Evolutionary conservation across 2,329 filamentous ascomycete species (phyloP).

Genomic region (Lecanosticta acicola): DNA sequence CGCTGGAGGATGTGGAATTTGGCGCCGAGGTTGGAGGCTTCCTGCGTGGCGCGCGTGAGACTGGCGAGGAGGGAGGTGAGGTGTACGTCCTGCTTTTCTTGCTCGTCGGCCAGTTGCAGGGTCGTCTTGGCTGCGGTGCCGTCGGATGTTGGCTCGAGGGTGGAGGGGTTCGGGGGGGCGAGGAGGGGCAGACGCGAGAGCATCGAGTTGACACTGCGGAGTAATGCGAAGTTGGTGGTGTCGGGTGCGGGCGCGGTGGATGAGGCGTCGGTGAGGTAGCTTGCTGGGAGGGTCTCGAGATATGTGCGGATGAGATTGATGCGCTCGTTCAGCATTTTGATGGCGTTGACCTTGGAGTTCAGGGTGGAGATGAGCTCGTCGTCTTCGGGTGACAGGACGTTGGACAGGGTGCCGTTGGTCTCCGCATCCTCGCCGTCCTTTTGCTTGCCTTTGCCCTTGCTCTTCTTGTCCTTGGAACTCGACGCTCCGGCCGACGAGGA

Average conservation of each 20-base stretch:
- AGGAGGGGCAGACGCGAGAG: constrained; percentile 78
- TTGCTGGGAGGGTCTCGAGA: constrained; percentile 64
- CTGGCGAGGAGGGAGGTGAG: constrained; percentile 70
- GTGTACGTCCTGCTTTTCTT: constrained; percentile 78
- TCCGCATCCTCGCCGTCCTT: constrained; percentile 38
- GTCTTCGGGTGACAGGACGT: constrained; percentile 53
- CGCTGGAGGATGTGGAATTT: constrained; percentile 55
- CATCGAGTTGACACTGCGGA: constrained; percentile 83
- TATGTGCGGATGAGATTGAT: constrained; percentile 58
- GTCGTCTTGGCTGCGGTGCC: constrained; percentile 47
- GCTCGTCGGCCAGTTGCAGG: constrained; percentile 46
- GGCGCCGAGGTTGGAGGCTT: constrained; percentile 66
- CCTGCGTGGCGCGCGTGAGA: constrained; percentile 66
- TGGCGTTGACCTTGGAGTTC: constrained; percentile 82
- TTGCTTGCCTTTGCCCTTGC: constrained; percentile 37
- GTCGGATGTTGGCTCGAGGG: constrained; percentile 61
- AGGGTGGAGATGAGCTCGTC: constrained; percentile 63
- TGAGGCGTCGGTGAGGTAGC: constrained; percentile 51
- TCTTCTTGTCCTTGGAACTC: constrained; percentile 31
- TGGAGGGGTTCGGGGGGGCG: constrained; percentile 60
- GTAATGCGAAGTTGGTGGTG: constrained; percentile 58
- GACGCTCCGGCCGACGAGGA: constrained; percentile 12
- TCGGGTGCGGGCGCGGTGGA: constrained; percentile 33
- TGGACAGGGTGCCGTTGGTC: constrained; percentile 28
- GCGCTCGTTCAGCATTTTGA: constrained; percentile 77